Base-by-base conservation (phyloP, 495 filamentous ascomycete species). In the Rhypophila decipiens region DNA sequence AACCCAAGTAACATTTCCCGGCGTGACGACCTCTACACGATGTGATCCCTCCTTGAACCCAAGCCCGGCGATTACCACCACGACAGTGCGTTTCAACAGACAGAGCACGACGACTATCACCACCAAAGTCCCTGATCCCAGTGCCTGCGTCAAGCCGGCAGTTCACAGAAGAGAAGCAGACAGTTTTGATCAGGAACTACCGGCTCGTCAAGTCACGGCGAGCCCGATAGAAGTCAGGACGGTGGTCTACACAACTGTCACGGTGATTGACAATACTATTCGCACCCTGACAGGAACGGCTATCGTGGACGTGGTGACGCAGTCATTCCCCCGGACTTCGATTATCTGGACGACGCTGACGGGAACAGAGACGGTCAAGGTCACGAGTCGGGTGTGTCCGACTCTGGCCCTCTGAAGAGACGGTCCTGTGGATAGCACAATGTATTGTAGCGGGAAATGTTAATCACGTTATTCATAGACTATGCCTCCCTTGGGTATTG, bases 201-300 rank as follows among this genome's bases (percentile, higher is more conserved):
- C 27, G 27, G 18, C 24, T n/a, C 2, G 4, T 13, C n/a, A 20
- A 24, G 23, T 11, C 1, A 18, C 42, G 27, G 42, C 27, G 2
- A 41, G 36, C 24, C 45, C 45, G 8, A 34, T 52, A 3, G 36
- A 45, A 40, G 50, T 52, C 5, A 34, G 24, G 24, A 52, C 44
- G 1, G 50, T 52, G 3, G 40, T 47, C n/a, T 52, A 52, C 17
- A 52, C 50, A 7, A 52, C 50, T 2, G 44, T 52, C 8, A 42
- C 44, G 4, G 50, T 52, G 2, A 38, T 52, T 29, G 33, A 39
- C 18, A 52, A 52, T 18, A 18, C 31, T 8, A 39, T 39, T 2
- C 11, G 2, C 17, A 52, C 50, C 17, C 22, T 52, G 44, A 52
- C 50, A 21, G 50, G 50, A 12, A 52, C 50, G 21, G 50, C 50